A percentile compares a stretch with the other conserved stretches of the same genome.
Evolutionary conservation across 306 rosid species (phyloP).

Genomic region (Sesbania bispinosa): DNA sequence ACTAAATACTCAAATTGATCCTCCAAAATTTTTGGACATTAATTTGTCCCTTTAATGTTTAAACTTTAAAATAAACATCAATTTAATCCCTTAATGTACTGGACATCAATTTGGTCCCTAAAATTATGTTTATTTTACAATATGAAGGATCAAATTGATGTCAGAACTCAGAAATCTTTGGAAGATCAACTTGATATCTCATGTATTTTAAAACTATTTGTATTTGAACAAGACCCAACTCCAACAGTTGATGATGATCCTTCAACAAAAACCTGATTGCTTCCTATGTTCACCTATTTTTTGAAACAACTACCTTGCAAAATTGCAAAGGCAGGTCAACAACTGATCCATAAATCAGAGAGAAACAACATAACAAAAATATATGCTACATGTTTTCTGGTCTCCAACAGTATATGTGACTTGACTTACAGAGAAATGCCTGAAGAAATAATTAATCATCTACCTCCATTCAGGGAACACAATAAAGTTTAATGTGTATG

Average conservation of each 20-base stretch:
- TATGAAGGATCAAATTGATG: not conserved
- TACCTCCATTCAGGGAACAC: not conserved
- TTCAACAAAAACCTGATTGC: slow-evolving; percentile 5
- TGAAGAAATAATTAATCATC: not conserved
- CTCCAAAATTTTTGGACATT: not conserved
- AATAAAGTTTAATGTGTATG: not conserved
- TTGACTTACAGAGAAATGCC: not conserved
- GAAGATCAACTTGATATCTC: not conserved
- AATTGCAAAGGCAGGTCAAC: no score
- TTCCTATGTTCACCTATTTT: no score
- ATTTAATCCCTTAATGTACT: not conserved
- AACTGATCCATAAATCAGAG: not conserved
- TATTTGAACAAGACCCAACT: not conserved
- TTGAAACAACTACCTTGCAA: no score
- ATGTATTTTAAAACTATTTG: not conserved
- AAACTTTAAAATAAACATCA: not conserved
- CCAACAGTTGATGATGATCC: not conserved
- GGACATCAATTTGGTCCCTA: not conserved
- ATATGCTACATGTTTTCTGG: slow-evolving; percentile 1
- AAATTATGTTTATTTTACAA: not conserved
- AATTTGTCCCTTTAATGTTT: not conserved
- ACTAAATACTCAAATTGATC: no score
- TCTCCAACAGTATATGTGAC: not conserved
- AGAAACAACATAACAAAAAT: not conserved
- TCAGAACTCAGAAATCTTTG: not conserved